Evolutionary conservation across 2,329 filamentous ascomycete genomes (phyloP), one percentile per base, ranked within the genome.

Genomic region (Trichoderma polysporum): DNA sequence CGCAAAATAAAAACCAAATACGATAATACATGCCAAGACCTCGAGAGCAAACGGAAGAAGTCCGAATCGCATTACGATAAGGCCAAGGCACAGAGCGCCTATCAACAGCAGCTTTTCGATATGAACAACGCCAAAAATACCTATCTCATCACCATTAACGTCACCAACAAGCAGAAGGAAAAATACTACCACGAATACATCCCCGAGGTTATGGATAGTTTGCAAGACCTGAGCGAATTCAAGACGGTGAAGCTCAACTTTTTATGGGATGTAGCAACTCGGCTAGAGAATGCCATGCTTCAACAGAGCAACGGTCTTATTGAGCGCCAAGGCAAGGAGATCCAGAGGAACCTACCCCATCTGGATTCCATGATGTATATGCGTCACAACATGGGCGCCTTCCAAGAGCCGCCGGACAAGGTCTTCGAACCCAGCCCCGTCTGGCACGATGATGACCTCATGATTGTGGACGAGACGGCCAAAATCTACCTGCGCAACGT

Each of bases 111-210:
- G 78, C 85, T 96, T 68, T 81, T 90, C 68, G 95, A 99, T 73
- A 98, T 98, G 95, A 92, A 95, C 80, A 99, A 99, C 76, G 86
- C 91, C 77, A 99, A 99, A 84, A 99, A 99, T 78, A 93, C 91
- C n/a, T 99, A 99, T 76, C 82, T 99, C 69, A 97, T 99, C 74
- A 87, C 89, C 69, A 97, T 99, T 81, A 97, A 97, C 76, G 92
- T 98, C 67, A 96, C 94, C 37, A 99, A 99, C 80, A 97, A 95
- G 81, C 90, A 97, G 75, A 99, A 98, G 82, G 93, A 97, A 76
- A 92, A 90, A 76, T 98, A 98, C 82, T 99, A 97, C 76, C 91
- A 98, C 76, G 93, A 97, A 78, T 98, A 98, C 77, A 86, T 99
- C 22, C 95, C 95, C 9, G 95, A 98, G 76, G 81, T 98, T 67